Evolutionary conservation across 306 rosid genomes (phyloP).

Genomic region (Quercus cerris): DNA sequence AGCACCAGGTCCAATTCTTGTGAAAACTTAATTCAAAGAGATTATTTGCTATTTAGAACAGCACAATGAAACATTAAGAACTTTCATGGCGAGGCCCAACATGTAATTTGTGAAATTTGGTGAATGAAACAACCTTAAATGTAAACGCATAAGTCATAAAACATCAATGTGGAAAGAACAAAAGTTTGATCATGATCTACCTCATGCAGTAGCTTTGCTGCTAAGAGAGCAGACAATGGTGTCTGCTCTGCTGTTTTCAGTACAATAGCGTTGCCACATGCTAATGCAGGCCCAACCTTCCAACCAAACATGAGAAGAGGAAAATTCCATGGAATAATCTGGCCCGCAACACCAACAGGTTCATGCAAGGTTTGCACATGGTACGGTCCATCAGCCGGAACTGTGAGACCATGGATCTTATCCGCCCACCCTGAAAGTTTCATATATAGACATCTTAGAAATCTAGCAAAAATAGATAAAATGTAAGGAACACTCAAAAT

Average conservation of each 20-base stretch:
- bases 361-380: conserved; percentile 88
- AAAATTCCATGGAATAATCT: conserved; percentile 97
- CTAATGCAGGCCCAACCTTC: conserved; percentile 94
- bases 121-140: neutral
- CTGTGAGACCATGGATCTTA: conserved; percentile 88
- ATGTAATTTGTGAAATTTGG: neutral
- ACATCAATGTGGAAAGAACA: neutral
- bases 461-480: neutral
- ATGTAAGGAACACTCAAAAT: neutral
- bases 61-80: neutral
- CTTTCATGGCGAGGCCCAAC: neutral
- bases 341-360: conserved; percentile 94
- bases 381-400: conserved; percentile 76
- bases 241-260: conserved; percentile 95
- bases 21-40: neutral
- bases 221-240: conserved; percentile 79
- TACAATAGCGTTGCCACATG: conserved; percentile 82
- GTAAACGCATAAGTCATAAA: neutral
- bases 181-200: conserved; percentile 31
- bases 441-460: neutral
- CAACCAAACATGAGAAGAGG: conserved; percentile 89
- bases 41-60: neutral
- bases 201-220: conserved; percentile 66
- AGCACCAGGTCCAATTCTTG: neutral
- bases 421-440: conserved; percentile 80